phyloP scores from a whole-genome alignment of 164 flowering plant species.

The Magnolia kwangsiensis region DNA sequence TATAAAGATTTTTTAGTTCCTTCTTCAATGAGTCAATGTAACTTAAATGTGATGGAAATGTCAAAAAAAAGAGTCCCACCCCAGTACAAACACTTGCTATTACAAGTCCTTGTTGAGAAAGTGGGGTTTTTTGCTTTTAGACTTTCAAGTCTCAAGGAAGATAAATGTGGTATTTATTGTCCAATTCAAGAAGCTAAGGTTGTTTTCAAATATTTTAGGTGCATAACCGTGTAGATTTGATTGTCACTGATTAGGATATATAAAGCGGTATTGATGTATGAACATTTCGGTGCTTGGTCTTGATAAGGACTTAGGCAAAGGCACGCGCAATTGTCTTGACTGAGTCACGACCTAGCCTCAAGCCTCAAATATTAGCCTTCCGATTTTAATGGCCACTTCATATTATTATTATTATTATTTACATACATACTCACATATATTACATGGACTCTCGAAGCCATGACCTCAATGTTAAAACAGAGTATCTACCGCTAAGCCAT shows the following conservation, averaged over 20 bases:
- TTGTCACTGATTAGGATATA: background rate
- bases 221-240: background rate
- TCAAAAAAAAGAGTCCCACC: background rate
- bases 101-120: background rate
- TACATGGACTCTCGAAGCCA: no score
- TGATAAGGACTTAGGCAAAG: background rate
- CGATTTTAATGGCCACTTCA: no score
- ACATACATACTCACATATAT: no score
- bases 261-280: background rate
- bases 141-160: background rate
- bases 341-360: no score
- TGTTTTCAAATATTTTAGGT: background rate
- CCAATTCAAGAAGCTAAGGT: background rate
- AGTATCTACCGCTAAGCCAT: no score
- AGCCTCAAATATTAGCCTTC: no score
- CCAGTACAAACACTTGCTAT: background rate
- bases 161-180: background rate
- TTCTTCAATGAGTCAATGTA: background rate
- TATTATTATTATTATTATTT: no score
- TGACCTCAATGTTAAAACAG: no score
- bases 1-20: no score
- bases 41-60: background rate
- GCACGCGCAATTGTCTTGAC: background rate
- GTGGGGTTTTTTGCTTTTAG: background rate
- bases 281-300: background rate